A percentile compares a stretch with the other conserved stretches of the same genome.
Evolutionary conservation across 1,284 basidiomycete genomes (phyloP).

Genomic region (Heterobasidion occidentale): DNA sequence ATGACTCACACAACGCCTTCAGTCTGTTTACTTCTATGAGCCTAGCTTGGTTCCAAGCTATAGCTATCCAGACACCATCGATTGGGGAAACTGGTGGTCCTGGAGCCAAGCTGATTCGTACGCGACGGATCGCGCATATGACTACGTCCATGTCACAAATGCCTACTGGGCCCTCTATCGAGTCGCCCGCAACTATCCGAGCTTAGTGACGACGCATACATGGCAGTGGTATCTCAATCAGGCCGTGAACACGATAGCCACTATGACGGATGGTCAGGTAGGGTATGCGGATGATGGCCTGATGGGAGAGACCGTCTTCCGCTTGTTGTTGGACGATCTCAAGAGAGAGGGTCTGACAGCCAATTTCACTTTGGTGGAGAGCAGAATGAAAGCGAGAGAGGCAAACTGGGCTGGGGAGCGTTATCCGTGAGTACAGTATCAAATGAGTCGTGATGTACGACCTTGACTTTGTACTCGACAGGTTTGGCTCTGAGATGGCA

Average conservation of each 20-base stretch:
- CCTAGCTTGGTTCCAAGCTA: slow-evolving; percentile 37
- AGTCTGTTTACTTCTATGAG: slow-evolving; percentile 52
- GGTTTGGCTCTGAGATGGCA: slow-evolving; percentile 54
- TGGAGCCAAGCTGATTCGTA: slow-evolving; percentile 45
- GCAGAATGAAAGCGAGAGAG: slow-evolving; percentile 38
- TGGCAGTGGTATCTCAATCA: slow-evolving; percentile 56
- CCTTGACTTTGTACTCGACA: slow-evolving; percentile 13
- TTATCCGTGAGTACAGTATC: slow-evolving; percentile 35
- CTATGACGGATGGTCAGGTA: slow-evolving; percentile 39
- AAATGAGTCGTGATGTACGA: background rate
- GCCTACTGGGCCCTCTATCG: slow-evolving; percentile 54
- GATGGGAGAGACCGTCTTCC: slow-evolving; percentile 53
- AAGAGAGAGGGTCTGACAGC: slow-evolving; percentile 42
- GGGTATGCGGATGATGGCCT: slow-evolving; percentile 41
- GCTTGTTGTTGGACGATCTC: slow-evolving; percentile 41
- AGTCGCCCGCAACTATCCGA: slow-evolving; percentile 49
- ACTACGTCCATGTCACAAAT: slow-evolving; percentile 51
- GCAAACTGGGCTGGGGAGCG: slow-evolving; percentile 37
- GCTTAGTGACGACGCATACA: slow-evolving; percentile 33
- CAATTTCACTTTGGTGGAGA: slow-evolving; percentile 41
- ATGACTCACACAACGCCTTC: background rate
- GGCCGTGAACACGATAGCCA: slow-evolving; percentile 40
- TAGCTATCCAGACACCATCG: slow-evolving; percentile 37
- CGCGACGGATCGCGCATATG: slow-evolving; percentile 46
- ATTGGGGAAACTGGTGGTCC: slow-evolving; percentile 53